Evolutionary conservation across 2,329 filamentous ascomycete species (phyloP), one percentile per base, ranked within the genome.

Genomic region (Ceratocystis variospora): DNA sequence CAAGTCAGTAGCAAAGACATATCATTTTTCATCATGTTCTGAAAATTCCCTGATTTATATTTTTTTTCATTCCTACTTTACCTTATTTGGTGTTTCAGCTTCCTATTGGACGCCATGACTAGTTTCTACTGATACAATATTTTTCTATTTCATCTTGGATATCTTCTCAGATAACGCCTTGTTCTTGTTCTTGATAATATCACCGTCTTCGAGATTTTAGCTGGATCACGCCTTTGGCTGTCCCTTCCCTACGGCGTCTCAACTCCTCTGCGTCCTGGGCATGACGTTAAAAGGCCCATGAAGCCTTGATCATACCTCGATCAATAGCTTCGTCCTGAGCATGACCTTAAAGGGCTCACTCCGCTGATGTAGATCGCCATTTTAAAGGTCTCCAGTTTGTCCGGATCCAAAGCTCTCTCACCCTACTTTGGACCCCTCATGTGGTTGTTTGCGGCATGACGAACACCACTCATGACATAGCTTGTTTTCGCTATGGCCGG

Each of bases 281-380:
- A 77, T 68, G 76, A 77, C 76, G 68, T 69, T 71, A 77, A 77
- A 76, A 75, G 73, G 74, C 74, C 72, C 55, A 66, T 62, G 46
- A 61, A 65, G 66, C 53, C 45, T 61, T 37, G 55, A 22, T 48
- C 15, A 48, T 31, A 19, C n/a, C 28, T 48, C 33, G 33, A 57
- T 57, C 25, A 37, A 31, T 48, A 17, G 65, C 61, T 63, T 57
- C 50, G 65, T 63, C 65, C 31, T 64, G 48, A 50, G 55, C 41
- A 59, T 37, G 61, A 67, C 65, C 10, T 10, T 19, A 67, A 66
- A 59, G 15, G 28, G 64, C 31, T 50, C 64, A 33, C 45, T 44
- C 6, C 45, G 44, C 64, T 65, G 64, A 59, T 59, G 53, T 50
- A 53, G 64, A 65, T 65, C 64, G 64, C 64, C 41, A 61, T 65